A percentile compares a stretch with the other conserved stretches of the same genome.
Conservation (phyloP, 1,139 yeast species). For the Geotrichum reessii region DNA sequence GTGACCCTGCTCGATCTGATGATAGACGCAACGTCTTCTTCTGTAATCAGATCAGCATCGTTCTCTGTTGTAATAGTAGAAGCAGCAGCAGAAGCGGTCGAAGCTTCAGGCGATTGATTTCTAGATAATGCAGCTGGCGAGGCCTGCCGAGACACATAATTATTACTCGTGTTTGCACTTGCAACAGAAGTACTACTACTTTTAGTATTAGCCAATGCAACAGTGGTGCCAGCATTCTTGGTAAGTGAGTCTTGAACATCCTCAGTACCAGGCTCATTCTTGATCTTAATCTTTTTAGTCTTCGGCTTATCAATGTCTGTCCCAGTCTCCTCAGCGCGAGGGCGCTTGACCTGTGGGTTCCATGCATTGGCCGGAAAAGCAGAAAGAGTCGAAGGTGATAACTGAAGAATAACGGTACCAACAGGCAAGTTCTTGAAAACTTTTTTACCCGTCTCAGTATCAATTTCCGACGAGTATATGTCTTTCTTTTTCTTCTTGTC, state of each 20-base stretch:
- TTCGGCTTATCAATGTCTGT: constrained; percentile 22
- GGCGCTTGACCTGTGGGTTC: constrained; percentile 59
- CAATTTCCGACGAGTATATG: constrained; percentile 4
- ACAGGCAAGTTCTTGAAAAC: constrained; percentile 40
- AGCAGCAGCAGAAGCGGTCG: constrained; percentile 22
- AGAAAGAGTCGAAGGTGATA: constrained; percentile 54
- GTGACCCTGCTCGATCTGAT: constrained; percentile 60
- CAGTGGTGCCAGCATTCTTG: background rate
- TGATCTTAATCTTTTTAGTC: constrained; percentile 16
- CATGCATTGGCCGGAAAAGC: constrained; percentile 77
- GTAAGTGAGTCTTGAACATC: background rate
- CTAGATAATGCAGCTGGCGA: constrained; percentile 18
- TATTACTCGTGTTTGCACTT: background rate
- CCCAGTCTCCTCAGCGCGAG: constrained; percentile 35
- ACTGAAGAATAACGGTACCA: constrained; percentile 63
- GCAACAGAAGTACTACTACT: background rate
- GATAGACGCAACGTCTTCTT: constrained; percentile 62
- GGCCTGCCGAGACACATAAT: background rate
- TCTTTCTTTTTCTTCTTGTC: constrained; percentile 26
- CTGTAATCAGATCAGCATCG: constrained; percentile 47
- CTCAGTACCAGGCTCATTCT: constrained; percentile 7
- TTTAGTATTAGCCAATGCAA: background rate
- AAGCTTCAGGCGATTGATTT: constrained; percentile 40
- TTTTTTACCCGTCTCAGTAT: constrained; percentile 12
- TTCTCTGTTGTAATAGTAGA: constrained; percentile 11